These are phyloP conservation scores for Allium fistulosum DNA, from an alignment of 106 monocot genomes.

Conservation along the genomic window DNA sequence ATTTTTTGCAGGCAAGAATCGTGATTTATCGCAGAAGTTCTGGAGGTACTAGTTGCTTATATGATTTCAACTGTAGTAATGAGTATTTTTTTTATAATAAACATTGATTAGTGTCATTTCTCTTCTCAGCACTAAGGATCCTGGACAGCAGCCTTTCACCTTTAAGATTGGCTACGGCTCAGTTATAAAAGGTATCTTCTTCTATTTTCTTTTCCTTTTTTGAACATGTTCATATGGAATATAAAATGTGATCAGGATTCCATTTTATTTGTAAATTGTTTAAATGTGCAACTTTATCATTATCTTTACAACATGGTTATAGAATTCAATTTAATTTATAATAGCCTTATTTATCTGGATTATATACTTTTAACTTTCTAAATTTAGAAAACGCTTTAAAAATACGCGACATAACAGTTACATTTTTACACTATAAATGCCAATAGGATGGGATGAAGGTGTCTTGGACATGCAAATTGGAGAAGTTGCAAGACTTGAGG, in stretches of 20 bases:
- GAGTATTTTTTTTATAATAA: neutral
- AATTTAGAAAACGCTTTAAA: too few species aligned
- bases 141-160: constrained; percentile 85
- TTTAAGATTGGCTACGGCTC: constrained; percentile 79
- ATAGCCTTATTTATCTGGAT: neutral
- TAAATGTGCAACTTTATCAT: neutral
- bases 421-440: too few species aligned
- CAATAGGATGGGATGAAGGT: constrained; percentile 82
- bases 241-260: too few species aligned
- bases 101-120: neutral
- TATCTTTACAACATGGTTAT: neutral
- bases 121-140: constrained; percentile 83
- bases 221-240: neutral
- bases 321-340: neutral
- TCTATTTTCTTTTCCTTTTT: neutral
- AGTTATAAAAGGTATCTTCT: constrained; percentile 77
- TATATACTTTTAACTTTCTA: too few species aligned
- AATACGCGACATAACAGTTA: too few species aligned
- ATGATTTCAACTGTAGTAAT: neutral
- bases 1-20: constrained; percentile 67
- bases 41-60: constrained; percentile 57
- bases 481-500: constrained; percentile 75
- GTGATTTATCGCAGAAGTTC: constrained; percentile 88
- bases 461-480: constrained; percentile 77
- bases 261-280: too few species aligned